Evolutionary conservation across 495 filamentous ascomycete genomes (phyloP), one percentile per base, ranked within the genome.

Genomic region (Penicillium antarcticum): DNA sequence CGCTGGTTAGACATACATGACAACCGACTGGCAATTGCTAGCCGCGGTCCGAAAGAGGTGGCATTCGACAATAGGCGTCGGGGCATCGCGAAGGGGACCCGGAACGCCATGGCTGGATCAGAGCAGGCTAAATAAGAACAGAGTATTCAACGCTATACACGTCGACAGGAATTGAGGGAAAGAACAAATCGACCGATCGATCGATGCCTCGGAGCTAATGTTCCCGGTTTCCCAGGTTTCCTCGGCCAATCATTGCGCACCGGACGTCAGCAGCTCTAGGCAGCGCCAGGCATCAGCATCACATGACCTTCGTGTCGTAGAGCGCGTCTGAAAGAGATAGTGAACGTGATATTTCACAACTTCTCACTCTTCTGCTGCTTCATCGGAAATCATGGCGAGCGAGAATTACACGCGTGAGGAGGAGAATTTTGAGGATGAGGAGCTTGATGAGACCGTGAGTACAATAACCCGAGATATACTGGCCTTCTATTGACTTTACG

Each of bases 371-470:
- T 32, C 16, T 31, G 16, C 14, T 33, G 42, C 8, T 16, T 35
- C 6, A 29, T 8, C 13, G 12, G 0, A 16, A 68, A 31, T n/a
- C 1, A 80, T 80, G 78, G 70, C 72, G 11, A 76, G 77, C 6
- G 68, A 73, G 5, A 67, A 65, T 14, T 62, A 63, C 41, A 44
- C 63, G 21, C 69, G 65, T 11, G 74, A 75, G 42, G 77, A 78
- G 11, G 78, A 82, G 1, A 75, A 76, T 17, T 72, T 74, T 14
- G 85, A 88, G 45, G 85, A 87, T 17, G 86, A 85, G 24, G 83
- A 89, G 61, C 61, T 87, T 18, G 88, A 89, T 65, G 85, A 94
- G 54, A 73, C 77, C 12, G 88, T 90, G 72, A 63, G 76, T 62
- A 40, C 45, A 21, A 24, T 35, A 45, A 16, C 17, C 40, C 21